A percentile compares a stretch with the other conserved stretches of the same genome.
These are phyloP conservation scores for Thalassia testudinum DNA, from an alignment of 116 monocot species.

Conservation along the genomic window DNA sequence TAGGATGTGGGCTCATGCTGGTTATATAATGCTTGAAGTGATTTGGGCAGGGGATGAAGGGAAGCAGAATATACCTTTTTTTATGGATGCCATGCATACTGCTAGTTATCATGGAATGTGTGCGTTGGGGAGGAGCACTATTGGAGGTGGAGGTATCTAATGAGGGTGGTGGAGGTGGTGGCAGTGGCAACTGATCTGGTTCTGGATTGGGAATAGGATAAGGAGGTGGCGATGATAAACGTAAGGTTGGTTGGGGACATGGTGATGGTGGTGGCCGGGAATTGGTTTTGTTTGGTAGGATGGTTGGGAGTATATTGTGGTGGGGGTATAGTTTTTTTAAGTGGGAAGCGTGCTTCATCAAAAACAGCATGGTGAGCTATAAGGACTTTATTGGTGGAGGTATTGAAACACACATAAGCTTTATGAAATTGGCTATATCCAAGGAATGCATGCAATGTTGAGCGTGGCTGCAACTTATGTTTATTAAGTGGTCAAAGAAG, in stretches of 20 bases:
- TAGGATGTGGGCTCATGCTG: not conserved
- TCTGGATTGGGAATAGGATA: not conserved
- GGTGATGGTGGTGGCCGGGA: not conserved
- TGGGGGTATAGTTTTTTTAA: not conserved
- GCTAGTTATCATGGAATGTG: not conserved
- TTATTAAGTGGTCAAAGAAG: not conserved
- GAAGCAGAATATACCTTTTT: not conserved
- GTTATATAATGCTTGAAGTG: not conserved
- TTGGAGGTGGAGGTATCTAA: not conserved
- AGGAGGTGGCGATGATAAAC: not conserved
- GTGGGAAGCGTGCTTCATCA: not conserved
- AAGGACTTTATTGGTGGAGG: not conserved
- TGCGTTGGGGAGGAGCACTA: not conserved
- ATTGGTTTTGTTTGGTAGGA: not conserved
- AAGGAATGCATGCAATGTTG: not conserved
- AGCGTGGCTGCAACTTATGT: not conserved
- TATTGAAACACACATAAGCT: not conserved
- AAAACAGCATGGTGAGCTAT: conserved; percentile 1
- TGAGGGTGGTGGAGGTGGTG: not conserved
- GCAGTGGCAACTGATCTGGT: not conserved
- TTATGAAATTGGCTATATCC: not conserved
- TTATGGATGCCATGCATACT: not conserved
- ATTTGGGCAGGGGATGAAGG: not conserved
- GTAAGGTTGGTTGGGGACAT: not conserved
- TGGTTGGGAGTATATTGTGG: not conserved